Base-by-base conservation (phyloP, 2,329 filamentous ascomycete species). In the Aureobasidium lini region DNA sequence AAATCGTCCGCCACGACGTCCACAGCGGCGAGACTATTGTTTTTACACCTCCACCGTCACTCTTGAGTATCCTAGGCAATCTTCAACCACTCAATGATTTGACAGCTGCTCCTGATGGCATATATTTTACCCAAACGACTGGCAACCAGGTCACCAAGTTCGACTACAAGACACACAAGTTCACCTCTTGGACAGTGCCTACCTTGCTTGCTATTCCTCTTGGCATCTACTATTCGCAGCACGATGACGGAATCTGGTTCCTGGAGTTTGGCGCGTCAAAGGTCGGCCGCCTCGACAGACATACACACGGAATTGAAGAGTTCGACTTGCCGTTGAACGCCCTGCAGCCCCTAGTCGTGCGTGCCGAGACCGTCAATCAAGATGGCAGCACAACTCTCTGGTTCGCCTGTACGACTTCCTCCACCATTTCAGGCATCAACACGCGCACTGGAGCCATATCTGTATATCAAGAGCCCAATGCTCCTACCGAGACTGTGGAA, bases 71-170 rank as follows among this genome's bases (percentile, higher is more conserved):
- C 4, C 23, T 52, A 1, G 66, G 66, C 1, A 65, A 67, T 40
- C 49, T 67, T 5, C 60, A 65, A 40, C 60, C 60, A 0, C 65
- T 67, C 53, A 67, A 67, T 40, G 64, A 67, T 23, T 15, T 67
- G 15, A 66, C 62, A 47, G 49, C 61, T 6, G 62, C 61, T 28
- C 13, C 59, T 4, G 57, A 64, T 39, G 65, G 63, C 15, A 62
- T 67, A 16, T 67, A 62, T 36, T 49, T 64, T 15, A 66, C 64
- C 1, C 62, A 65, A 28, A 67, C 64, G 1, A 64, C 63, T 4
- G 64, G 62, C 13, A 66, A 66, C 34, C 59, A 60, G 7, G 62
- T 66, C 43, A 50, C 58, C 3, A 64, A 57, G 43, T 66, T 64
- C 56, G 52, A 57, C 34, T 66, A 63, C 54, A 39, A 44, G 9